Conservation (phyloP, 2,329 filamentous ascomycete species). For the Sphaerulina vaccinii region DNA sequence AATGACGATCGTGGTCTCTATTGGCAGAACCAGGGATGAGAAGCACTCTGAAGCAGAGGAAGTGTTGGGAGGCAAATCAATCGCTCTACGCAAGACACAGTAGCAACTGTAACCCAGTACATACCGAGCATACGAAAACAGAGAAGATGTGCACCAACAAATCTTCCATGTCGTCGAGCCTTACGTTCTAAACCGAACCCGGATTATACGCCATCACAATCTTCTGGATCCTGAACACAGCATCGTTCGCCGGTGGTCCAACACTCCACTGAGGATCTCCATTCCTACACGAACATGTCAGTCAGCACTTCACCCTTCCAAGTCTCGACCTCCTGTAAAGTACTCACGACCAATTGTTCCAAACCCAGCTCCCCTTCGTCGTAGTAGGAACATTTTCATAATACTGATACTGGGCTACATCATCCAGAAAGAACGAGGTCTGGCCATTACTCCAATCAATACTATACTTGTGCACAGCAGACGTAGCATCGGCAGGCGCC, state of each 20-base stretch:
- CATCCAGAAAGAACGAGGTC: constrained; percentile 23
- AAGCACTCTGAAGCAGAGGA: too few relatives aligned
- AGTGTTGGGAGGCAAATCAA: too few relatives aligned
- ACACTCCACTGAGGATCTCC: constrained; percentile 21
- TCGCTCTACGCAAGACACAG: too few relatives aligned
- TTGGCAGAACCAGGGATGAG: too few relatives aligned
- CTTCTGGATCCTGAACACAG: constrained; percentile 24
- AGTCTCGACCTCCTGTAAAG: not conserved
- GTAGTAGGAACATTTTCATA: constrained; percentile 23
- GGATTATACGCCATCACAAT: constrained; percentile 28
- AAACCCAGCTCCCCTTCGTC: constrained; percentile 22
- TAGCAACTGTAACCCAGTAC: too few relatives aligned
- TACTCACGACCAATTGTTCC: constrained; percentile 29
- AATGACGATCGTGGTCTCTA: too few relatives aligned
- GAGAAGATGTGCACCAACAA: too few relatives aligned
- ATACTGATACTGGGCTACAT: constrained; percentile 14
- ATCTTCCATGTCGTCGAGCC: too few relatives aligned
- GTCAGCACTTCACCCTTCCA: not conserved
- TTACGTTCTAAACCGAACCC: constrained; percentile 1
- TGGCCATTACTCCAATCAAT: constrained; percentile 23
- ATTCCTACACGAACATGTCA: constrained; percentile 13
- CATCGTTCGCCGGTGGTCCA: constrained; percentile 22
- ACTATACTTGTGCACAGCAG: constrained; percentile 20
- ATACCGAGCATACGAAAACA: too few relatives aligned
- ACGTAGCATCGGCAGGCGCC: constrained; percentile 10